Conservation (phyloP, 2,329 filamentous ascomycete species). For the Fusarium irregulare region DNA sequence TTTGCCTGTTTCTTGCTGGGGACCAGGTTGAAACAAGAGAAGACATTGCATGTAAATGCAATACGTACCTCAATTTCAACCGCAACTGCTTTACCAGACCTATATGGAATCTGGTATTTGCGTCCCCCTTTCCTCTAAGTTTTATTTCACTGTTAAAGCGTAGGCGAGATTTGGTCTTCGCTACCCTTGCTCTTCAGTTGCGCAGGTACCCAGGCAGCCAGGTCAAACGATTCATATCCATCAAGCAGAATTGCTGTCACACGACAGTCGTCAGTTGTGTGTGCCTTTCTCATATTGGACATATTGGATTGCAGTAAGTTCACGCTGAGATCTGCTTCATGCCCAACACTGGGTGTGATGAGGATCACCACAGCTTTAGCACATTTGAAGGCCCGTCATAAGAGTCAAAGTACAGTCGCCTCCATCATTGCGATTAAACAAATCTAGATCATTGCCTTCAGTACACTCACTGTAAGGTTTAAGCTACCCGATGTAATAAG, state of each 20-base stretch:
- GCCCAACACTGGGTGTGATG: not conserved
- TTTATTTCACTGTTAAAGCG: not conserved
- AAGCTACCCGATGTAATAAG: not conserved
- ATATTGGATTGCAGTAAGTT: not conserved
- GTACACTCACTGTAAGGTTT: not conserved
- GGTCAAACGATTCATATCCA: not conserved
- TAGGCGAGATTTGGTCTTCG: slow-evolving; percentile 4
- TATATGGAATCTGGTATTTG: not conserved
- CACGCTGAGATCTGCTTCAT: not conserved
- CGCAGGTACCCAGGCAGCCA: not conserved
- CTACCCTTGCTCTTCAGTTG: not conserved
- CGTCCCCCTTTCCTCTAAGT: not conserved
- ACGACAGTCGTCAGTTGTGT: not conserved
- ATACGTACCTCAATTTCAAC: slow-evolving; percentile 1
- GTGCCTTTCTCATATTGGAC: too few relatives aligned
- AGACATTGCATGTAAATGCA: not conserved
- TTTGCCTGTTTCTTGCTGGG: not conserved
- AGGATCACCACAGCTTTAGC: not conserved
- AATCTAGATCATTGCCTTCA: not conserved
- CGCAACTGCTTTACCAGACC: not conserved
- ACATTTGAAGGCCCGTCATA: not conserved
- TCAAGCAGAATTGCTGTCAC: not conserved
- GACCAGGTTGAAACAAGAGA: slow-evolving; percentile 1
- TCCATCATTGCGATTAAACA: not conserved
- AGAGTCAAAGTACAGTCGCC: not conserved